Conservation (phyloP, 163 green algal genomes). For the Scenedesmus sp. region DNA sequence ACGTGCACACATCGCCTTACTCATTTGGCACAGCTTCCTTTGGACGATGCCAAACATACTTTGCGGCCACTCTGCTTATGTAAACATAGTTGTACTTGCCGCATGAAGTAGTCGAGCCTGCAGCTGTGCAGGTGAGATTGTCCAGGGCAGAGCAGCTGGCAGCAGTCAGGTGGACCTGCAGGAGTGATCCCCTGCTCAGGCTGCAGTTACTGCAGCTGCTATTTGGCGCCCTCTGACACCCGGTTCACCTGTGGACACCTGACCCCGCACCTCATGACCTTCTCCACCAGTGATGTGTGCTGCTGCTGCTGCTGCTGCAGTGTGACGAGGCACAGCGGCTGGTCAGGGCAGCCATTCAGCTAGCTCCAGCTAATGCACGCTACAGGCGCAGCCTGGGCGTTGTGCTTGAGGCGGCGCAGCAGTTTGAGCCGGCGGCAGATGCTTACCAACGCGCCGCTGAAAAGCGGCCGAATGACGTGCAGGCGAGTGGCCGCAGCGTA, state of each 20-base stretch:
- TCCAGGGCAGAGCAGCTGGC: neutral
- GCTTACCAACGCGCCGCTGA: constrained; percentile 66
- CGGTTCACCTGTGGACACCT: neutral
- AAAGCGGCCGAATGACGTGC: constrained; percentile 66
- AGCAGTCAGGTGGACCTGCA: neutral
- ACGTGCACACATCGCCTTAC: neutral
- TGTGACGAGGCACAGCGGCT: constrained; percentile 47
- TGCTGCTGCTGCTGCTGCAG: constrained; percentile 42
- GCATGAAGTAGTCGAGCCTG: neutral
- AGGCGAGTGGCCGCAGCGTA: constrained; percentile 43
- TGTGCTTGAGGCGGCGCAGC: constrained; percentile 38
- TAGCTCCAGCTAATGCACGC: constrained; percentile 44
- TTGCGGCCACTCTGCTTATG: neutral
- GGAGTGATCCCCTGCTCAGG: neutral
- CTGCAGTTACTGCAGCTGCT: neutral
- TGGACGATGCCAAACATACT: neutral
- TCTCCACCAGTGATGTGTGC: no score
- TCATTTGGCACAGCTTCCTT: no score
- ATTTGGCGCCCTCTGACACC: no score
- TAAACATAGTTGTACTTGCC: neutral
- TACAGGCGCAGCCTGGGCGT: constrained; percentile 59
- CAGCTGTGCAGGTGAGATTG: neutral
- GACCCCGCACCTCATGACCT: no score
- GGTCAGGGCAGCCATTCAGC: constrained; percentile 45
- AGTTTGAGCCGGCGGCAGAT: constrained; percentile 60